Base-by-base conservation (phyloP, 192 early-diverging fungal genomes). In the Funneliformis mosseae region DNA sequence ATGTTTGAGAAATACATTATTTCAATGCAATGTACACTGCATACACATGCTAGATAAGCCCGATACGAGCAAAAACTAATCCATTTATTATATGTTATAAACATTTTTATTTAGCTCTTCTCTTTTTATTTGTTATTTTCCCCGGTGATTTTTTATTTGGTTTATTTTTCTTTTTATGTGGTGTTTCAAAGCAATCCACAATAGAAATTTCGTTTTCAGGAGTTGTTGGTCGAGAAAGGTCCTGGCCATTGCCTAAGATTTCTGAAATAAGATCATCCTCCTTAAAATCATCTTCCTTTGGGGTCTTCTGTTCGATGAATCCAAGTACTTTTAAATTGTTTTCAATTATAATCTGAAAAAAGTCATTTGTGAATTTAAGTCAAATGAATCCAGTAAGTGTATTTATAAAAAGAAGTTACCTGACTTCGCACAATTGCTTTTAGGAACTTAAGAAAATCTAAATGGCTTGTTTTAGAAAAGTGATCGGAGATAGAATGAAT, bases 381-480 rank as follows among this genome's bases (percentile, higher is more conserved):
- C 39, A 72, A 72, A 72, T 3, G 70, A 45, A 72, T 72, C 42
- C 45, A 67, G 25, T 67, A 67, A 25, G 6, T 66, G 8, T 66
- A 71, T 71, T 71, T 71, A 71, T 71, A 72, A 72, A 33, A 67
- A 67, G 14, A 11, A 43, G 14, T 45, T 72, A 72, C 16, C 70
- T 72, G 70, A 42, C 70, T 72, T 72, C 70, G 42, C 42, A 72
- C 42, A 72, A 72, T 72, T 41, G 70, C 70, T 45, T 72, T 72
- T 72, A 72, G 39, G 2, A 72, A 72, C 10, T 72, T 72, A 72
- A 72, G 70, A 72, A 72, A 72, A 72, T 72, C 70, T 21, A 72
- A 72, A 72, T 3, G 38, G 41, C 70, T 42, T 72, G 70, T 42
- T 72, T 42, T 41, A 45, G 70, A 72, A 72, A 72, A 72, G 39